Conservation (phyloP, 2,329 filamentous ascomycete genomes). For the Sporothrix variecibatus region DNA sequence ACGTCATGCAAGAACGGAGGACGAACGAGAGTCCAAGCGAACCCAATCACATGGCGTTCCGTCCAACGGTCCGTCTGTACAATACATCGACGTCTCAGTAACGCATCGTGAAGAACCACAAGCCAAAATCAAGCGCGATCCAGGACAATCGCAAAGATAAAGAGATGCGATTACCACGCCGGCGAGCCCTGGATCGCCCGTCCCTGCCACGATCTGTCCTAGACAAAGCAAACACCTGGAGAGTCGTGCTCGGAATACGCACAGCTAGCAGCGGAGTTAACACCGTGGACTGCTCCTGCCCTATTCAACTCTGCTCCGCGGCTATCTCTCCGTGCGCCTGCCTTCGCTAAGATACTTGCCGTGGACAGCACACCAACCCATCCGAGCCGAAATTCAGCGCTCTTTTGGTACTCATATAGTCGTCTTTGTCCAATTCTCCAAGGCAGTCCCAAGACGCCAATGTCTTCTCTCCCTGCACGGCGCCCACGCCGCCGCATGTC, state of each 20-base stretch:
- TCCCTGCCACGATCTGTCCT: not conserved
- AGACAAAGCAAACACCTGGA: not conserved
- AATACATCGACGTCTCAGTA: not conserved
- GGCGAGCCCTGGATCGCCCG: constrained; percentile 7
- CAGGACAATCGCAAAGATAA: not conserved
- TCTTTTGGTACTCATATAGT: not conserved
- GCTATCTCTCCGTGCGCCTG: not conserved
- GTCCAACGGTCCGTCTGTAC: not conserved
- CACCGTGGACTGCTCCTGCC: not conserved
- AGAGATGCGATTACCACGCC: not conserved
- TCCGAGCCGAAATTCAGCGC: not conserved
- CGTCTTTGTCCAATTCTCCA: not conserved
- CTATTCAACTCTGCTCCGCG: not conserved
- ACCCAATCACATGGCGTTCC: not conserved
- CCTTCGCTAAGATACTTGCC: constrained; percentile 1
- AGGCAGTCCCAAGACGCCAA: not conserved
- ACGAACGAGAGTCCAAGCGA: not conserved
- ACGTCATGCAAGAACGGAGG: not conserved
- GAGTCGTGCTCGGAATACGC: constrained; percentile 12
- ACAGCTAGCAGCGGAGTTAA: constrained; percentile 13
- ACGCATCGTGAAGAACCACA: not conserved
- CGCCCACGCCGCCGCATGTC: not conserved
- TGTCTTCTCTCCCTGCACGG: not conserved
- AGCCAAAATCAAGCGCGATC: not conserved
- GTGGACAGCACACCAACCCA: not conserved